A percentile compares a stretch with the other conserved stretches of the same genome.
Evolutionary conservation across 768 basidiomycete species (phyloP).

Genomic region (Termitomyces sp.): DNA sequence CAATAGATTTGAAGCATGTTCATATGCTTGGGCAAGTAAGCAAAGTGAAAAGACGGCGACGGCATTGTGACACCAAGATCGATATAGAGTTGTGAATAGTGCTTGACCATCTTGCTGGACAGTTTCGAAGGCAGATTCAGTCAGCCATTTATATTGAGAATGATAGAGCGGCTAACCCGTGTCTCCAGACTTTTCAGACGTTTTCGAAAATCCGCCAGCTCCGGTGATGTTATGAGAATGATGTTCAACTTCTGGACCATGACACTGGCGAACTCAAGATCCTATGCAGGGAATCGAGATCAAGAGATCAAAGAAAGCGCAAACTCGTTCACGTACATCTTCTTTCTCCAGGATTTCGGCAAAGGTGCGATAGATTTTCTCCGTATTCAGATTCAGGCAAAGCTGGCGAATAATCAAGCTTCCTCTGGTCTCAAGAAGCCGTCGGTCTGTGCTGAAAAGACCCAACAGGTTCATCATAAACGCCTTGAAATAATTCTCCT

Average conservation of each 20-base stretch:
- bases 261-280: conserved; percentile 94
- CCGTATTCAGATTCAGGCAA: conserved; percentile 90
- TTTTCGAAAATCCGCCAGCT: conserved; percentile 91
- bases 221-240: conserved; percentile 94
- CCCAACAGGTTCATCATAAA: conserved; percentile 96
- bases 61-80: conserved; percentile 98
- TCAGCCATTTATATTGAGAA: background rate
- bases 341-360: conserved; percentile 98
- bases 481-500: conserved; percentile 90
- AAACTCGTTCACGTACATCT: conserved; percentile 52
- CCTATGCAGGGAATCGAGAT: conserved; percentile 39
- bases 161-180: conserved; percentile 49
- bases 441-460: conserved; percentile 90
- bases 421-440: conserved; percentile 85
- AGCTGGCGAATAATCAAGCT: conserved; percentile 95
- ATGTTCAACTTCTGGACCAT: conserved; percentile 98
- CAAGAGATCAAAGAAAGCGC: background rate
- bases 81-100: conserved; percentile 87
- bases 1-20: conserved; percentile 94
- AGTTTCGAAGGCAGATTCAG: background rate
- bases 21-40: conserved; percentile 95
- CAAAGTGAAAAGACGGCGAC: conserved; percentile 96
- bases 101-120: conserved; percentile 93
- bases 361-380: conserved; percentile 91
- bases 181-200: conserved; percentile 91